Conservation (phyloP, 768 basidiomycete genomes). For the Suillus discolor region DNA sequence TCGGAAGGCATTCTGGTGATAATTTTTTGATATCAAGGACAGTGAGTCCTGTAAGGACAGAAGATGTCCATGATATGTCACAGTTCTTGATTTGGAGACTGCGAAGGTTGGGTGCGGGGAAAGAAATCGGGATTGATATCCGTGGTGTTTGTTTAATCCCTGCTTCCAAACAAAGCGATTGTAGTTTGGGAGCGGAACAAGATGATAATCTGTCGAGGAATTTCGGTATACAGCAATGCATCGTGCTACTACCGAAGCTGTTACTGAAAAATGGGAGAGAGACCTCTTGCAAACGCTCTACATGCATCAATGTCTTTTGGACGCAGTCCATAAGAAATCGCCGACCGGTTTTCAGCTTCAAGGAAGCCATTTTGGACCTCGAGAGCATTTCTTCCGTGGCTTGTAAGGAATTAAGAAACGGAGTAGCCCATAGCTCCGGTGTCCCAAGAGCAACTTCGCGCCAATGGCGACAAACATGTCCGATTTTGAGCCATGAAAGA, state of each 20-base stretch:
- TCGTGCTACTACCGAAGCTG: constrained; percentile 20
- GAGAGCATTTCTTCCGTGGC: constrained; percentile 47
- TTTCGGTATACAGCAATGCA: constrained; percentile 23
- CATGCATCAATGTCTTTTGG: constrained; percentile 33
- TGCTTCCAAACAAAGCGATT: constrained; percentile 30
- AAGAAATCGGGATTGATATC: constrained; percentile 8
- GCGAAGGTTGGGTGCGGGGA: constrained; percentile 34
- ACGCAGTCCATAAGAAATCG: constrained; percentile 32
- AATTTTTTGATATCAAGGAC: constrained; percentile 38
- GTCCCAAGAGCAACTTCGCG: constrained; percentile 40
- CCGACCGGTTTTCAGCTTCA: constrained; percentile 26
- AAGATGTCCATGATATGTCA: constrained; percentile 38
- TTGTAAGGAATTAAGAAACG: constrained; percentile 33
- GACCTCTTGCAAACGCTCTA: constrained; percentile 38
- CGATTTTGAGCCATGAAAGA: constrained; percentile 11
- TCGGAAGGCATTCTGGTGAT: constrained; percentile 27
- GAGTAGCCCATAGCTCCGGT: constrained; percentile 42
- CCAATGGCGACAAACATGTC: constrained; percentile 33
- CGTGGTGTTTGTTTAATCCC: constrained; percentile 7
- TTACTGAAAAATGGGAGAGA: constrained; percentile 20
- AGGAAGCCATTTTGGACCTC: constrained; percentile 45
- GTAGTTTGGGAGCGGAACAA: constrained; percentile 34
- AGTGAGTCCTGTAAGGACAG: constrained; percentile 37
- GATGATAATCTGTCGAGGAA: constrained; percentile 27
- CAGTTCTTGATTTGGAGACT: constrained; percentile 38